A percentile compares a stretch with the other conserved stretches of the same genome.
Evolutionary conservation across 1,139 yeast species (phyloP).

Genomic region (Candida mesenterica): DNA sequence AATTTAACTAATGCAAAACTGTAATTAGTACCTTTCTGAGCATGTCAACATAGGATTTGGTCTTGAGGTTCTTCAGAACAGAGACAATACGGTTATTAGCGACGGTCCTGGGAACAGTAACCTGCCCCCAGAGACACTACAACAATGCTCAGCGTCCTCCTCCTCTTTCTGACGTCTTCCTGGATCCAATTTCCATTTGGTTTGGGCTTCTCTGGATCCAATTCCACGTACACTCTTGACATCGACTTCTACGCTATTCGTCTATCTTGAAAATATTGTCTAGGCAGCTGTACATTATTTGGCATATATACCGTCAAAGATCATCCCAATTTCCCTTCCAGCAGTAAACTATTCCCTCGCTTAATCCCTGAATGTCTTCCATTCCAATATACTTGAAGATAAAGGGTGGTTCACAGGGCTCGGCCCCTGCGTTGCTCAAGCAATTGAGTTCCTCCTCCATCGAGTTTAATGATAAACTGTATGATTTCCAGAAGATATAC

Average conservation of each 20-base stretch:
- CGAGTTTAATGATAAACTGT: constrained; percentile 19
- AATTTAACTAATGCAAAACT: constrained; percentile 2
- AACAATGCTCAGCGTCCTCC: too few species aligned
- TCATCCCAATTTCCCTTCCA: not conserved
- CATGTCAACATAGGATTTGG: not conserved
- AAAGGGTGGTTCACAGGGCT: constrained; percentile 14
- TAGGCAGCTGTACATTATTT: too few species aligned
- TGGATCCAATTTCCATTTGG: too few species aligned
- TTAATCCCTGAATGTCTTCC: constrained; percentile 6
- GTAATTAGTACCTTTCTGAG: constrained; percentile 1
- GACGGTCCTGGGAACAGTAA: too few species aligned
- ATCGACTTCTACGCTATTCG: not conserved
- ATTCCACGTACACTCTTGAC: too few species aligned
- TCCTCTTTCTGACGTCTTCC: too few species aligned
- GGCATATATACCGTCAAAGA: not conserved
- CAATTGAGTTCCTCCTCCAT: constrained; percentile 14
- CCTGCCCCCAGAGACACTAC: too few species aligned
- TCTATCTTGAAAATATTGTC: too few species aligned
- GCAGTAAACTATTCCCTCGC: too few species aligned
- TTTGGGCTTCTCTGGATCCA: too few species aligned
- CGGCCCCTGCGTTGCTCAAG: not conserved
- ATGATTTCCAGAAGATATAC: constrained; percentile 23
- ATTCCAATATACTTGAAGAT: constrained; percentile 28
- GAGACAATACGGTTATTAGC: too few species aligned
- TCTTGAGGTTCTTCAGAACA: too few species aligned